Base-by-base conservation (phyloP, 768 basidiomycete species). In the Russula sp. region DNA sequence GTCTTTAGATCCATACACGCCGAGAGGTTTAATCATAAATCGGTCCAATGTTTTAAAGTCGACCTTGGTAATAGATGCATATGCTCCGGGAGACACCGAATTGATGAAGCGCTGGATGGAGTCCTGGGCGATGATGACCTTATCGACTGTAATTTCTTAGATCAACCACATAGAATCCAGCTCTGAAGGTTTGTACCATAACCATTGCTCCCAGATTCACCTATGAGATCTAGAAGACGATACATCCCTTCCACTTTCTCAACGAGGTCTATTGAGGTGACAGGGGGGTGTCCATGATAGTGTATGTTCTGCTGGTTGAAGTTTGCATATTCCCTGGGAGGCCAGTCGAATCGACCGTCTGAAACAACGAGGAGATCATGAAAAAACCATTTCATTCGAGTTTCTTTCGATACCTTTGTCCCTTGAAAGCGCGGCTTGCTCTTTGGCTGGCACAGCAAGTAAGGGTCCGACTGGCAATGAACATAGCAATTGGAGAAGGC, bases 121-220 rank as follows among this genome's bases (percentile, higher is more conserved):
- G 1, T 76, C 73, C 68, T 83, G 81, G 1, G 75, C 73, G 36
- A 86, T 85, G 69, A 85, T 79, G 36, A 85, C 76, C 66, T 86
- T 86, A 62, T 84, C 83, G 43, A 83, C 83, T 83, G 60, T 13
- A 7, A 38, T 25, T 8, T 1, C 8, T 49, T 18, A 56, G 34
- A 10, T 3, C 11, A n/a, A 1, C 7, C 8, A 11, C 7, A 2
- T 5, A 8, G 11, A 13, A 14, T 8, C 29, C n/a, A 29, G 20
- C 10, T 25, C 14, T 9, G 14, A 49, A 42, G 11, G 11, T 18
- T 62, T 73, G 61, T 63, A 81, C 83, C 83, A 3, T 81, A 73
- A 2, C 83, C 81, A 2, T 79, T 76, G 41, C 75, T 80, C 2
- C 77, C 77, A 38, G 75, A 71, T 58, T 84, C 83, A 20, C 69